Base-by-base conservation (phyloP, 2,329 filamentous ascomycete species). In the Alternaria triticina region DNA sequence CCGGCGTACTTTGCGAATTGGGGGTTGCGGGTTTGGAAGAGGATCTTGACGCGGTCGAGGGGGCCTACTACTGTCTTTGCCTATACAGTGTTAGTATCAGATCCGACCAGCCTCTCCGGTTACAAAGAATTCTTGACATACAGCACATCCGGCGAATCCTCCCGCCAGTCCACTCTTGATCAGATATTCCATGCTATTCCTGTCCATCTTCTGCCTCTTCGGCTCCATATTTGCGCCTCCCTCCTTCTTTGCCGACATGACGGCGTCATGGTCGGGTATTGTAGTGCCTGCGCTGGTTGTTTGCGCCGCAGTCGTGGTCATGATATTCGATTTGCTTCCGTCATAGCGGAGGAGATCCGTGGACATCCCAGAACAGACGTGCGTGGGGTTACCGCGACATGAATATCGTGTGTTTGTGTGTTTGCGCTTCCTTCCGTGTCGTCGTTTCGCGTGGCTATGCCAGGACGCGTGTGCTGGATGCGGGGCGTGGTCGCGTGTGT, bases 31-130 rank as follows among this genome's bases (percentile, higher is more conserved):
- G 96, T 91, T 80, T 99, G 96, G 83, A 99, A 98, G 60, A 99
- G 91, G 76, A 99, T 99, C 83, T 99, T 99, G 75, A 99, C 96
- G 70, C 96, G 91, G 82, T 99, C 96, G 68, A 99, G 91, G 23
- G 96, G 96, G 23, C 94, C 96, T 40, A 99, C 96, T 7, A 97
- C 85, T 0, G 95, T 97, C 85, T 99, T 99, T 65, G 92, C 96
- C 94, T 97, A 72, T 62, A 44, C 33, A 57, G 15, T 43, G 50
- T 71, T 59, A 68, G 66, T 65, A 30, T 58, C 50, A 45, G n/a
- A 15, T 25, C 25, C 20, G 23, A 2, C 2, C 8, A 17, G 28
- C 30, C 13, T 25, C 30, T 51, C 33, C 22, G 43, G 25, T 10
- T 1, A 22, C 9, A 6, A 13, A 20, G 12, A 6, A 6, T 25